Conservation (phyloP, 2,329 filamentous ascomycete genomes). For the Aspergillus neotritici region DNA sequence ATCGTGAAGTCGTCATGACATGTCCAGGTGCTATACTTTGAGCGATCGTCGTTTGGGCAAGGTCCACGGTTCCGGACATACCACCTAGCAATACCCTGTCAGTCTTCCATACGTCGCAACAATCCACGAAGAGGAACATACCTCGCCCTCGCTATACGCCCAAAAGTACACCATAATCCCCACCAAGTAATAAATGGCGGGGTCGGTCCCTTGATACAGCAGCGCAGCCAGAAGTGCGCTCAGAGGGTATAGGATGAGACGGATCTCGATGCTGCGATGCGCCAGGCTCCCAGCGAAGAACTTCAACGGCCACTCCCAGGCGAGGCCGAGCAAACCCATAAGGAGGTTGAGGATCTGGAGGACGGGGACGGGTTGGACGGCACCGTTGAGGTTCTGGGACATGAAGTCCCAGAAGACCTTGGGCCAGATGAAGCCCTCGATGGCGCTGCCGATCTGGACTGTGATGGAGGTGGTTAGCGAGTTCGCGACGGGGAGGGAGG, state of each 20-base stretch:
- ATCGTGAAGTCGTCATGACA: not conserved
- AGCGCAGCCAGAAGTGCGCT: conserved; percentile 67
- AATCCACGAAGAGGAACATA: conserved; percentile 44
- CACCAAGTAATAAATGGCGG: conserved; percentile 85
- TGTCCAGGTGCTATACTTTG: conserved; percentile 23
- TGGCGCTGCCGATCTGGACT: conserved; percentile 81
- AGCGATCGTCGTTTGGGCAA: conserved; percentile 45
- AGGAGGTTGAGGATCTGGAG: conserved; percentile 87
- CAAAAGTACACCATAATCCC: conserved; percentile 87
- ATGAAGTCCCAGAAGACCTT: conserved; percentile 98
- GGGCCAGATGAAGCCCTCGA: conserved; percentile 94
- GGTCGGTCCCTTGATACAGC: conserved; percentile 87
- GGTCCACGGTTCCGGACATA: conserved; percentile 66
- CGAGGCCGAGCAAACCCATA: conserved; percentile 69
- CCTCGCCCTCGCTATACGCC: conserved; percentile 96
- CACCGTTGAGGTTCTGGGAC: conserved; percentile 79
- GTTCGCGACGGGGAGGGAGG: not conserved
- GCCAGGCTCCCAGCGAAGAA: conserved; percentile 69
- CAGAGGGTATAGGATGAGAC: conserved; percentile 76
- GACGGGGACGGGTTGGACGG: conserved; percentile 79
- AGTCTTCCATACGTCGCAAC: conserved; percentile 4
- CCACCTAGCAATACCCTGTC: conserved; percentile 44
- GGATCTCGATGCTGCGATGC: conserved; percentile 81
- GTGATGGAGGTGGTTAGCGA: conserved; percentile 12
- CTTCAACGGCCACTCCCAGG: conserved; percentile 84